Conservation (phyloP, 225 moss, liverwort and hornwort genomes). For the Thuidium tamariscinum region DNA sequence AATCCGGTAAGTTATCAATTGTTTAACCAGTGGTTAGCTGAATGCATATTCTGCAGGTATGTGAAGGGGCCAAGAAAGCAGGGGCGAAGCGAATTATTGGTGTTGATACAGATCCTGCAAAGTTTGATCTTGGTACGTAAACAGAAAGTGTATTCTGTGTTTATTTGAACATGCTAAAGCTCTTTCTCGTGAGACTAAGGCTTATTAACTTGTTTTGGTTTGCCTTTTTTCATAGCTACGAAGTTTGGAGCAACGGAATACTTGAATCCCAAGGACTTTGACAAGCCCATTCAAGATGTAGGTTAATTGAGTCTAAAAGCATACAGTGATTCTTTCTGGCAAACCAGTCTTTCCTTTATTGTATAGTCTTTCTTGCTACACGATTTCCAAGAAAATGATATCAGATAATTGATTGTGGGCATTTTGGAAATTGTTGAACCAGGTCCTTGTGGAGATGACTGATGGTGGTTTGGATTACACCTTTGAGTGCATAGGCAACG, state of each 20-base stretch:
- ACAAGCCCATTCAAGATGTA: constrained; percentile 85
- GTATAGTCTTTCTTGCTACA: neutral
- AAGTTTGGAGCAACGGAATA: constrained; percentile 70
- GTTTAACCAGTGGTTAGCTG: neutral
- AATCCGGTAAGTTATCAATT: neutral
- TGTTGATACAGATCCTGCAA: constrained; percentile 55
- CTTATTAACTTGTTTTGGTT: neutral
- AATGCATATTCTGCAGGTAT: constrained; percentile 27
- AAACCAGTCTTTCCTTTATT: neutral
- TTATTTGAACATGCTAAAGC: neutral
- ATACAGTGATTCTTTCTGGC: neutral
- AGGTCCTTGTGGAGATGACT: constrained; percentile 89
- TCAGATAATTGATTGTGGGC: neutral
- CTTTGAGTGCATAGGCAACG: constrained; percentile 92
- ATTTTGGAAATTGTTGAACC: neutral
- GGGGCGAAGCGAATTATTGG: constrained; percentile 82
- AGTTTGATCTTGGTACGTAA: constrained; percentile 55
- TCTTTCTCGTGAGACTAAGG: neutral
- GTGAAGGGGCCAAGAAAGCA: constrained; percentile 84
- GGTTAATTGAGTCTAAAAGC: neutral
- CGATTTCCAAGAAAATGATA: neutral
- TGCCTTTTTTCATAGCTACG: constrained; percentile 20
- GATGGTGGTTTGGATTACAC: constrained; percentile 99
- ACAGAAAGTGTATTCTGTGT: neutral
- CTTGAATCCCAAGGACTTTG: constrained; percentile 72